phyloP scores from a whole-genome alignment of 106 monocot genomes.

The Triglochin maritima region DNA sequence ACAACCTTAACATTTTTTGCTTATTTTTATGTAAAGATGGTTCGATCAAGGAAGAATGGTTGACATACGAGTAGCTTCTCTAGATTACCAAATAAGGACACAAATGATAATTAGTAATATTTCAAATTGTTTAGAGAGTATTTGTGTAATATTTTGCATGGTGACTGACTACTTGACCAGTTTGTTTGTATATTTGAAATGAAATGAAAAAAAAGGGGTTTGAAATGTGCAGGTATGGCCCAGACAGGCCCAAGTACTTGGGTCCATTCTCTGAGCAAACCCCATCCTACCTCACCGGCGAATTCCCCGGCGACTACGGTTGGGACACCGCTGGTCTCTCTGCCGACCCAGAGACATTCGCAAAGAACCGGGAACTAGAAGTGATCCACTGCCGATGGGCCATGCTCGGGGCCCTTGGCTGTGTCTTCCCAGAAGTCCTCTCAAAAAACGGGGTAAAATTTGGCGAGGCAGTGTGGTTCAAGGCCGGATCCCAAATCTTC shows the following conservation, averaged over 20 bases:
- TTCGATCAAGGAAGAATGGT: too few species aligned
- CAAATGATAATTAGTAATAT: too few species aligned
- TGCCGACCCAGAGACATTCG: slow-evolving; percentile 57
- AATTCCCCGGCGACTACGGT: slow-evolving; percentile 41
- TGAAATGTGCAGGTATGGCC: slow-evolving; percentile 37
- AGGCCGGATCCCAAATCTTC: slow-evolving; percentile 67
- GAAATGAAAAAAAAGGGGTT: too few species aligned
- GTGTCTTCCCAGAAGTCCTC: slow-evolving; percentile 63
- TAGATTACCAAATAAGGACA: too few species aligned
- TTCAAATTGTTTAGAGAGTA: too few species aligned
- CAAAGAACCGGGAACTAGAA: slow-evolving; percentile 9
- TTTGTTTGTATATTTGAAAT: too few species aligned
- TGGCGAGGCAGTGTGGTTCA: slow-evolving; percentile 36
- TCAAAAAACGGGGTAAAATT: slow-evolving; percentile 31
- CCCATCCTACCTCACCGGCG: slow-evolving; percentile 64
- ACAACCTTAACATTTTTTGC: too few species aligned
- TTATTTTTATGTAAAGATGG: too few species aligned
- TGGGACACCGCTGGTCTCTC: too few species aligned
- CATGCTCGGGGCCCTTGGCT: slow-evolving; percentile 68
- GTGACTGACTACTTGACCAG: too few species aligned
- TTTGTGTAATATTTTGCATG: too few species aligned
- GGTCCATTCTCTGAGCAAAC: slow-evolving; percentile 80
- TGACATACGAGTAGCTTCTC: too few species aligned
- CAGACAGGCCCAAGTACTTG: slow-evolving; percentile 59
- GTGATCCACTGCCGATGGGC: slow-evolving; percentile 71